These are phyloP conservation scores for Rusavskia elegans DNA, from an alignment of 495 filamentous ascomycete species.

Conservation along the genomic window DNA sequence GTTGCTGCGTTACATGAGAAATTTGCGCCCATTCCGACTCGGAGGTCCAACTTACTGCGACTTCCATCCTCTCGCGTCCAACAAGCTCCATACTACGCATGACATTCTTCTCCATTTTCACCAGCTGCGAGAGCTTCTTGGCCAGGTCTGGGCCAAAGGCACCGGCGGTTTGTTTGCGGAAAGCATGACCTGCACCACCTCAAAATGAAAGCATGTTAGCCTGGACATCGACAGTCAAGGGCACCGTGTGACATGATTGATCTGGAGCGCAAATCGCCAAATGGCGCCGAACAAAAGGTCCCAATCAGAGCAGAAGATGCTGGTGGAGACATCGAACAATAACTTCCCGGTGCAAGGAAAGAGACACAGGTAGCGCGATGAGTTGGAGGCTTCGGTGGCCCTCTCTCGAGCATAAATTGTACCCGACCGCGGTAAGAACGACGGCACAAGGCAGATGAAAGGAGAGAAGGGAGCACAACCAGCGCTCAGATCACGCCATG, in stretches of 20 bases:
- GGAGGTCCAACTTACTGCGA: conserved; percentile 51
- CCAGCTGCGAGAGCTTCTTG: conserved; percentile 91
- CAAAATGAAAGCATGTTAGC: conserved; percentile 17
- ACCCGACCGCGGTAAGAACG: not conserved
- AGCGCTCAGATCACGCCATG: not conserved
- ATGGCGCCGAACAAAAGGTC: too few species aligned
- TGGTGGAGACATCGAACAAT: not conserved
- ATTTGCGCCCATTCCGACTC: not conserved
- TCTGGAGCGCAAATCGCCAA: not conserved
- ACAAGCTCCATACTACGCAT: conserved; percentile 98
- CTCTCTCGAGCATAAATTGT: not conserved
- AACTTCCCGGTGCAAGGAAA: not conserved
- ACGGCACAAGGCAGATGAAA: not conserved
- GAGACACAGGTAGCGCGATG: not conserved
- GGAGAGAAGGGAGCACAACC: conserved; percentile 1
- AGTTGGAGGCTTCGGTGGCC: not conserved
- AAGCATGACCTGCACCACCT: conserved; percentile 63
- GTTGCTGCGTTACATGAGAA: conserved; percentile 51
- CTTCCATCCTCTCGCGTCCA: conserved; percentile 90
- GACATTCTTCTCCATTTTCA: conserved; percentile 99
- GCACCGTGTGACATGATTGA: not conserved
- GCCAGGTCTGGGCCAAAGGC: conserved; percentile 93
- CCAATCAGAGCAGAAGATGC: not conserved
- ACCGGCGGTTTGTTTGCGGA: conserved; percentile 79
- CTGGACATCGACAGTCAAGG: not conserved